phyloP scores from a whole-genome alignment of 805 yeast species.

The Candida xiaguanensis region DNA sequence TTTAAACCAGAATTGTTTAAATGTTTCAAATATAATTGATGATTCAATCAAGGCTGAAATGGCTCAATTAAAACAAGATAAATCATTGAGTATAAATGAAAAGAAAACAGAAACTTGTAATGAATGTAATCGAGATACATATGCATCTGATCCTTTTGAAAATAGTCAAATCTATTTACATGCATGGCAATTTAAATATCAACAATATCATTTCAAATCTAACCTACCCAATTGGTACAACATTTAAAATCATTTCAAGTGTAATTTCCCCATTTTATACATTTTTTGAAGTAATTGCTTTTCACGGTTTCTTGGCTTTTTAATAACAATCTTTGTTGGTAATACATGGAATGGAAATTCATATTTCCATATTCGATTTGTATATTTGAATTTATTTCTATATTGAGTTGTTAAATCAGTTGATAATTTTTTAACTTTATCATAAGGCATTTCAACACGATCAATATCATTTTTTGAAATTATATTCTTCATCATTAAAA shows the following conservation, averaged over 20 bases:
- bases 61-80: not conserved
- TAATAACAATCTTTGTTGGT: too few relatives aligned
- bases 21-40: conserved; percentile 3
- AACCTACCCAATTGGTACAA: conserved; percentile 45
- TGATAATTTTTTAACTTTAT: not conserved
- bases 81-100: not conserved
- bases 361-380: not conserved
- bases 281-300: too few relatives aligned
- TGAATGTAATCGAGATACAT: conserved; percentile 6
- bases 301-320: too few relatives aligned
- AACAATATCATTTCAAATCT: conserved; percentile 38
- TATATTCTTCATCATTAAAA: not conserved
- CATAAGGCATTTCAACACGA: not conserved
- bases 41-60: not conserved
- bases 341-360: not conserved
- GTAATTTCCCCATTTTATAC: too few relatives aligned
- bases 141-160: not conserved
- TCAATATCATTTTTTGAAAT: not conserved
- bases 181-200: conserved; percentile 36
- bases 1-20: conserved; percentile 13
- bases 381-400: not conserved
- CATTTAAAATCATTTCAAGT: not conserved
- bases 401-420: not conserved
- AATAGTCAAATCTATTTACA: conserved; percentile 44
- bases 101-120: not conserved